A percentile compares a stretch with the other conserved stretches of the same genome.
Conservation (phyloP, 306 rosid genomes). For the Malus sieversii region DNA sequence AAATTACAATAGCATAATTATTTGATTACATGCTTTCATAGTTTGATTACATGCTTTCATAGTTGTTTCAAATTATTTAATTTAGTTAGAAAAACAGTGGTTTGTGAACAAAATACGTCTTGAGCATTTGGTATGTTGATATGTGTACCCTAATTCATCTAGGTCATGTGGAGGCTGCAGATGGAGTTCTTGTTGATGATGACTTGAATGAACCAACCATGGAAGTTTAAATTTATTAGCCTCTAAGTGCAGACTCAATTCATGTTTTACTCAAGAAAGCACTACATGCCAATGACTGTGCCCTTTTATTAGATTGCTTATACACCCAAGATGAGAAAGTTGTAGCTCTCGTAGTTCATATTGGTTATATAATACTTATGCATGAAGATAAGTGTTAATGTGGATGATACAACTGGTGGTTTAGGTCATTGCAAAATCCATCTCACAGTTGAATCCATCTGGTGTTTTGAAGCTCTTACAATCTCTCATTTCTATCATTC, state of each 20-base stretch:
- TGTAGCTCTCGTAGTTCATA: not conserved
- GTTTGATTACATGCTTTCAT: not conserved
- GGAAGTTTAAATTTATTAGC: constrained; percentile 49
- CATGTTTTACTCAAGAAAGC: constrained; percentile 78
- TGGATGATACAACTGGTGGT: constrained; percentile 9
- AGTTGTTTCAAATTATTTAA: not conserved
- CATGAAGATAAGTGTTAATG: not conserved
- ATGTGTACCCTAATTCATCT: not conserved
- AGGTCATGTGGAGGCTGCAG: constrained; percentile 32
- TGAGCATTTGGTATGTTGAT: not conserved
- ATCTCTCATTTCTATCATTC: constrained; percentile 51
- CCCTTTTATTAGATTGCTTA: constrained; percentile 64
- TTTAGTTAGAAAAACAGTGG: not conserved
- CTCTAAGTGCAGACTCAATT: constrained; percentile 77
- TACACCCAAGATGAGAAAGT: constrained; percentile 79
- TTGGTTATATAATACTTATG: not conserved
- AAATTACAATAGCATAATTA: not conserved
- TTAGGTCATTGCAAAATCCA: constrained; percentile 69
- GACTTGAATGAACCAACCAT: constrained; percentile 62
- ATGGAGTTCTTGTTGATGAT: constrained; percentile 40
- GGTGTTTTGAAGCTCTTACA: constrained; percentile 61
- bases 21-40: not conserved
- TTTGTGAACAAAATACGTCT: not conserved
- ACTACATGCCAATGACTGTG: constrained; percentile 66
- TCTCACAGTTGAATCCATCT: constrained; percentile 53